These are phyloP conservation scores for Xylaria sp. DNA, from an alignment of 2,329 filamentous ascomycete species.

Conservation along the genomic window DNA sequence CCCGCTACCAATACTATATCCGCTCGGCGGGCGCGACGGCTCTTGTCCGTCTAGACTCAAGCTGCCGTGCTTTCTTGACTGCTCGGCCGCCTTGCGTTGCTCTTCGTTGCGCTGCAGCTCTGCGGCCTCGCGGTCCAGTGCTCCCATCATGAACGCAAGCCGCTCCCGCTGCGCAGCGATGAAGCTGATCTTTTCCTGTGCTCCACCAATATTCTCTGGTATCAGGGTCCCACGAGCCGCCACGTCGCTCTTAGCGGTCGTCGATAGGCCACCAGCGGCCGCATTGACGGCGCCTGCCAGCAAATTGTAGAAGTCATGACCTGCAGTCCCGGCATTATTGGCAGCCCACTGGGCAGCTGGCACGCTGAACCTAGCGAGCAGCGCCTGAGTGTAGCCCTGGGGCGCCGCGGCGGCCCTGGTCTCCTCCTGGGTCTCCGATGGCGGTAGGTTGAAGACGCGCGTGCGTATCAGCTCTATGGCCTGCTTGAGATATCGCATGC, in stretches of 20 bases:
- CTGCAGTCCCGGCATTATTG: constrained; percentile 56
- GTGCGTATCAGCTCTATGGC: constrained; percentile 78
- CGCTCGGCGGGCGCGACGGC: constrained; percentile 58
- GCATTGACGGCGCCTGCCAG: constrained; percentile 78
- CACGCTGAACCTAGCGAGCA: constrained; percentile 88
- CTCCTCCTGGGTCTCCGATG: constrained; percentile 56
- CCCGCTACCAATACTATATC: constrained; percentile 61
- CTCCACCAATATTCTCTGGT: constrained; percentile 72
- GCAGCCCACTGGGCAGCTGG: constrained; percentile 71
- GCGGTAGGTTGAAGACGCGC: constrained; percentile 80
- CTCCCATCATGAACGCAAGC: constrained; percentile 77
- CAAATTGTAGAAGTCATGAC: constrained; percentile 78
- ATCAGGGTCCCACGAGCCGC: constrained; percentile 72
- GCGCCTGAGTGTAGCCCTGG: constrained; percentile 77
- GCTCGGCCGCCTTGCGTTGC: constrained; percentile 39
- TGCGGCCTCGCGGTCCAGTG: constrained; percentile 81
- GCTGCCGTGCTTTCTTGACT: constrained; percentile 38
- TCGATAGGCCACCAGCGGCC: constrained; percentile 56
- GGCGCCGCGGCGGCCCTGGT: constrained; percentile 56
- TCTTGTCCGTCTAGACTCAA: constrained; percentile 49
- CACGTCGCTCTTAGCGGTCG: constrained; percentile 44
- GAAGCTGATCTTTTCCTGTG: constrained; percentile 76
- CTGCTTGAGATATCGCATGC: constrained; percentile 78
- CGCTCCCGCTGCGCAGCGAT: constrained; percentile 82
- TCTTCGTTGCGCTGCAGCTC: constrained; percentile 60